phyloP scores from a whole-genome alignment of 1,284 basidiomycete species.

The Ganoderma resinaceum region DNA sequence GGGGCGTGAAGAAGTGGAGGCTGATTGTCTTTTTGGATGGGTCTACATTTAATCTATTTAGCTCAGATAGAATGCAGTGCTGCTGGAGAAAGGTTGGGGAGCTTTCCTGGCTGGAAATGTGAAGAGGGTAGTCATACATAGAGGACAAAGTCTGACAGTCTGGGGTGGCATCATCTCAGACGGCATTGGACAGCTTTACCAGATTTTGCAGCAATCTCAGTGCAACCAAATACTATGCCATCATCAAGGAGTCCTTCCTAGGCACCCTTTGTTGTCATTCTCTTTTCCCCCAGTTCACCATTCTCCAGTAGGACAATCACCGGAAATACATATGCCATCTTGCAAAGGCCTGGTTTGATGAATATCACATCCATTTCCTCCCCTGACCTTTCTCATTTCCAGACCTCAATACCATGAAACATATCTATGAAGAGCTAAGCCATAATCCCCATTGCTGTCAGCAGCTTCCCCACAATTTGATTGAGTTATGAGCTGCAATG shows the following conservation, averaged over 20 bases:
- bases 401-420: too few relatives aligned
- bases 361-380: slow-evolving; percentile 40
- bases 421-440: too few relatives aligned
- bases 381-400: slow-evolving; percentile 40
- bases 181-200: slow-evolving; percentile 9
- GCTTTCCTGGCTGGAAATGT: slow-evolving; percentile 4
- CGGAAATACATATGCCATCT: slow-evolving; percentile 20
- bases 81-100: slow-evolving; percentile 16
- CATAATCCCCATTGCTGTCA: too few relatives aligned
- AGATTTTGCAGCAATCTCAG: slow-evolving; percentile 11
- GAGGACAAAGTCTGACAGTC: slow-evolving; percentile 15
- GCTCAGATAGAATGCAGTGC: slow-evolving; percentile 17
- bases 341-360: slow-evolving; percentile 40
- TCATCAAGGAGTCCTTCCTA: slow-evolving; percentile 38
- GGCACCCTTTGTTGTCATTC: slow-evolving; percentile 18
- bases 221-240: slow-evolving; percentile 32
- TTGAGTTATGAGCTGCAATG: too few relatives aligned
- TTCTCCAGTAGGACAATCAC: too few relatives aligned
- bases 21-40: slow-evolving; percentile 18
- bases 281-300: too few relatives aligned
- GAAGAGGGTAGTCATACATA: background rate
- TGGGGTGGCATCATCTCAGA: slow-evolving; percentile 16
- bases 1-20: too few relatives aligned
- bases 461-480: too few relatives aligned
- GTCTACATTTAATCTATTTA: slow-evolving; percentile 19